phyloP scores from a whole-genome alignment of 768 basidiomycete genomes.

The Russula virescens region DNA sequence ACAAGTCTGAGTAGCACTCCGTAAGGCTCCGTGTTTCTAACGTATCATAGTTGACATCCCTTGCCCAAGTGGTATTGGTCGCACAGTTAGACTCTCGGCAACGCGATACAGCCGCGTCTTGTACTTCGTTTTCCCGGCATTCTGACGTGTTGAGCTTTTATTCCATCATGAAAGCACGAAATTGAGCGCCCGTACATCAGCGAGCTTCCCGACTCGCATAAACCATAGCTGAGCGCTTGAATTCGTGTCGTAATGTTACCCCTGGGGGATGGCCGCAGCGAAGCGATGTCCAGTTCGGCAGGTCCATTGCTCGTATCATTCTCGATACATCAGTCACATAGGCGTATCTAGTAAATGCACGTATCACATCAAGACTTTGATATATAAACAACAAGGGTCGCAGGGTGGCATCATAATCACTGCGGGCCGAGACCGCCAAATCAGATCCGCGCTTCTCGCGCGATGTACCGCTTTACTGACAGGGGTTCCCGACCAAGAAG shows the following conservation, averaged over 20 bases:
- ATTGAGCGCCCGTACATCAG: not conserved
- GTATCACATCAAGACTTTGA: not conserved
- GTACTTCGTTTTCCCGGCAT: not conserved
- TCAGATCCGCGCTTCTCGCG: constrained; percentile 22
- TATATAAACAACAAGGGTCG: not conserved
- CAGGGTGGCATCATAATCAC: not conserved
- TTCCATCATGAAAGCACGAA: not conserved
- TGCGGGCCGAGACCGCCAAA: not conserved
- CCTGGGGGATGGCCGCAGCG: not conserved
- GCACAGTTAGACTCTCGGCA: too few species aligned
- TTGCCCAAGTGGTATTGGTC: not conserved
- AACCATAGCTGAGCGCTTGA: not conserved
- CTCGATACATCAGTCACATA: not conserved
- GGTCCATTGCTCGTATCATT: not conserved
- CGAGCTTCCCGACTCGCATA: not conserved
- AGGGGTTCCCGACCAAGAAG: constrained; percentile 32
- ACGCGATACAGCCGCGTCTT: not conserved
- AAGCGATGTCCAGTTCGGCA: not conserved
- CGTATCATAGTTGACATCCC: not conserved
- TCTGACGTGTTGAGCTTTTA: not conserved
- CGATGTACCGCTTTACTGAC: constrained; percentile 27
- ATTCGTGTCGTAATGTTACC: not conserved
- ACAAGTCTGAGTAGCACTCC: too few species aligned
- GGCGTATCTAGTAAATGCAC: constrained; percentile 4
- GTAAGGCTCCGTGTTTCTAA: not conserved